A percentile compares a stretch with the other conserved stretches of the same genome.
These are phyloP conservation scores for Candida caryicola DNA, from an alignment of 805 yeast species.

Conservation along the genomic window DNA sequence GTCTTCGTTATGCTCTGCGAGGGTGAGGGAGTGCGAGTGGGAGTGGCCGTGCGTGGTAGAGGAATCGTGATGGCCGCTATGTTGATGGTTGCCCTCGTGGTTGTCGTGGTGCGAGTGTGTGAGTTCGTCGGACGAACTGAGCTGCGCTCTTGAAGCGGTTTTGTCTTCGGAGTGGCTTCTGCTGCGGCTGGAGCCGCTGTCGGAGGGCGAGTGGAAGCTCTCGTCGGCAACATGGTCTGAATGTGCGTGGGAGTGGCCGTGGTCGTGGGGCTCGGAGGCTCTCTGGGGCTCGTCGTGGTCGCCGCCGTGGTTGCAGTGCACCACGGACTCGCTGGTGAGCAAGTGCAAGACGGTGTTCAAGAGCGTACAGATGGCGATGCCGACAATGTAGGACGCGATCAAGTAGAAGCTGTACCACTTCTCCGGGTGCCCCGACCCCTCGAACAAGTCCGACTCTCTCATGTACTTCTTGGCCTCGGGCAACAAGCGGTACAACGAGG, in stretches of 20 bases:
- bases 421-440: slow-evolving; percentile 7
- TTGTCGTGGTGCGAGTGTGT: background rate
- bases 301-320: slow-evolving; percentile 76
- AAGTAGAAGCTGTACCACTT: slow-evolving; percentile 33
- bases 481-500: slow-evolving; percentile 72
- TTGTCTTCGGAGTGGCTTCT: background rate
- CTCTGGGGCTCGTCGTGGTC: slow-evolving; percentile 14
- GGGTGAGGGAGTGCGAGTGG: background rate
- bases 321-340: slow-evolving; percentile 74
- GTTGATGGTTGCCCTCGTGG: background rate
- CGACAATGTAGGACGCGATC: slow-evolving; percentile 50
- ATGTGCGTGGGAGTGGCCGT: slow-evolving; percentile 15
- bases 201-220: slow-evolving; percentile 2
- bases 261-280: slow-evolving; percentile 5
- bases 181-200: background rate
- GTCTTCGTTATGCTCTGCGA: slow-evolving; percentile 13
- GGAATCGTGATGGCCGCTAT: no score
- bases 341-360: slow-evolving; percentile 69
- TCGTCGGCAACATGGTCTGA: slow-evolving; percentile 1
- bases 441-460: slow-evolving; percentile 15
- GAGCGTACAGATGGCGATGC: slow-evolving; percentile 56
- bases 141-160: background rate
- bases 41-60: background rate
- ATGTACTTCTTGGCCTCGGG: slow-evolving; percentile 62
- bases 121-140: background rate